Base-by-base conservation (phyloP, 1,139 yeast species). In the Magnusiomyces magnusii region DNA sequence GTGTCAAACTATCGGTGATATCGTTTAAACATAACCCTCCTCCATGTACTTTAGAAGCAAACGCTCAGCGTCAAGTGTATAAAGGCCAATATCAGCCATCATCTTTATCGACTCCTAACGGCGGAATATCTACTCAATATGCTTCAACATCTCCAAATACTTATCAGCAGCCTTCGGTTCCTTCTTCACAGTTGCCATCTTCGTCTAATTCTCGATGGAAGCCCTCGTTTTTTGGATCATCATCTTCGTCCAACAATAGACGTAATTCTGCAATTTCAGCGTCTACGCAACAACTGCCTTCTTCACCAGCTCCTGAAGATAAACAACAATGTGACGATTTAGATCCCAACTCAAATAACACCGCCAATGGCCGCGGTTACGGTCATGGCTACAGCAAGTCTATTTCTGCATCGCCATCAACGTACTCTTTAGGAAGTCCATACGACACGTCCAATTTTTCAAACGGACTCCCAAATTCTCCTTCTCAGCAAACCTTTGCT, bases 1-100 rank as follows among this genome's bases (percentile, higher is more conserved):
- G 73, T 13, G 65, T 66, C 41, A 61, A 66, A 31, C 55, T 69
- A 25, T 61, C 69, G 7, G 56, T 60, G 27, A 54, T 64, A 3
- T 52, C 64, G 13, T 42, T 63, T 21, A 57, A 56, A 28, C 23
- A 57, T 15, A 27, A 17, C 39, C 62, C 62, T 51, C 47, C 59
- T n/a, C 60, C 55, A 27, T 53, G 58, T 25, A 53, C 57, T 24
- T 42, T 56, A 17, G 58, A 55, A 36, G 19, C 28, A 19, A 41
- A 52, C 25, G 21, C n/a, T 15, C 55, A 39, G 24, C 19, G n/a
- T 21, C 51, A 47, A 31, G 24, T 21, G 27, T 23, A 41, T 7
- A 13, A 41, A 5, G 17, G 7, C 5, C 44, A 41, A 19, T 19
- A 13, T 5, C 3, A 41, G 7, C 19, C 44, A 9, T n/a, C 19